Base-by-base conservation (phyloP, 495 filamentous ascomycete genomes). In the Aspergillus carlsbadensis region DNA sequence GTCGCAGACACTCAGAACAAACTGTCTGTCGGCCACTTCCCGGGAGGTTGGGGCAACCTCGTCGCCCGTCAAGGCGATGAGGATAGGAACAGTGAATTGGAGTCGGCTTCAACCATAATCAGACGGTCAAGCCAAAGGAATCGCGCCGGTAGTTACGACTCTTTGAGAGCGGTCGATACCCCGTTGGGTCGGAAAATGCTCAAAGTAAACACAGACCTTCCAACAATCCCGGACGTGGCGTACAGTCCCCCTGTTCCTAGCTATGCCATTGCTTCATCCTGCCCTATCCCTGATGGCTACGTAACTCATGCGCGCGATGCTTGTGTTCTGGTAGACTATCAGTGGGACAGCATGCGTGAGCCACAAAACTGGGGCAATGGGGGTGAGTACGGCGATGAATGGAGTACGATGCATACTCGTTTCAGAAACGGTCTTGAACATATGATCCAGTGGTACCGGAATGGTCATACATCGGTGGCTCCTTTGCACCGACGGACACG, bases 281-380 rank as follows among this genome's bases (percentile, higher is more conserved):
- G 90, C 26, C 82, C 87, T 10, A 97, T 98, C 41, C 94, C 94
- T 0, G 72, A 78, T 5, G 94, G 95, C 0, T 96, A 93, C 65
- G 89, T 96, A 31, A 80, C 89, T 1, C 94, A 98, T 71, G 92
- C 95, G n/a, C 85, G 91, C 42, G 88, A 97, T 61, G 88, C 88
- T 5, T 96, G 92, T 63, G 81, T 89, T 5, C 84, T 87, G 37
- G 81, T 96, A 14, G 95, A 98, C 70, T 93, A 88, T 64, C 88
- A 91, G 64, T 99, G 94, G 94, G 92, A 99, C 60, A 96, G 91
- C 57, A 93, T 90, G 77, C 81, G 87, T 39, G 76, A 78, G 1
- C 84, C 88, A 0, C 78, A 85, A 21, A 75, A 84, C 24, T 96
- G 93, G 87, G 94, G 92, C 13, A 81, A 89, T 59, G 94, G 94